Percentiles rank a stretch among this genome's conserved stretches.
Conservation (phyloP, 1,284 basidiomycete genomes). For the Ceratobasidium sp. region DNA sequence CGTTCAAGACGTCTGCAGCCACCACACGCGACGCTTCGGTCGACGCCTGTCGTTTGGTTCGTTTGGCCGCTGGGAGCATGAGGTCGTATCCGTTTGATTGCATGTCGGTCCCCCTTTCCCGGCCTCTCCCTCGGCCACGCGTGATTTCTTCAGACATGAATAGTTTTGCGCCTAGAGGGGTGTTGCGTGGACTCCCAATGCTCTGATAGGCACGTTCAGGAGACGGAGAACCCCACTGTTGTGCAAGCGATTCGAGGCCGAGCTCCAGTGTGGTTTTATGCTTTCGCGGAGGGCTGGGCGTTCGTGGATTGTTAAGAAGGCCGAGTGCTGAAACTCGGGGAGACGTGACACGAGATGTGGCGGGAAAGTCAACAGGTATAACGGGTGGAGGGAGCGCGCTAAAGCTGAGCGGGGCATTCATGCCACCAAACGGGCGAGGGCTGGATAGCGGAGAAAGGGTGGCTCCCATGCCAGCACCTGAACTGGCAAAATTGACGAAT, state of each 20-base stretch:
- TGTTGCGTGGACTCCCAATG: slow-evolving; percentile 32
- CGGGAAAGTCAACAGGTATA: slow-evolving; percentile 10
- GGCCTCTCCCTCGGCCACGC: slow-evolving; percentile 28
- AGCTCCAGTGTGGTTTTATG: slow-evolving; percentile 29
- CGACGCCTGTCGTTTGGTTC: slow-evolving; percentile 33
- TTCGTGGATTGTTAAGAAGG: slow-evolving; percentile 37
- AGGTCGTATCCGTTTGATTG: slow-evolving; percentile 22
- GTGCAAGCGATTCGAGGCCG: slow-evolving; percentile 39
- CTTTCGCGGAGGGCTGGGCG: slow-evolving; percentile 39
- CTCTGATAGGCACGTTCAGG: slow-evolving; percentile 21
- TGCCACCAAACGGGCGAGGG: slow-evolving; percentile 33
- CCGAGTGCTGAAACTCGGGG: slow-evolving; percentile 38
- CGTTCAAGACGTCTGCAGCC: slow-evolving; percentile 41
- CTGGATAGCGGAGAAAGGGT: slow-evolving; percentile 39
- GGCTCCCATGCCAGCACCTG: slow-evolving; percentile 34
- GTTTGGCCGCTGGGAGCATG: slow-evolving; percentile 36
- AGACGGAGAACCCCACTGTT: slow-evolving; percentile 42
- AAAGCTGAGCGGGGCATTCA: slow-evolving; percentile 35
- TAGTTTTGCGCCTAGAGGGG: slow-evolving; percentile 28
- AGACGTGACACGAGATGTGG: slow-evolving; percentile 20
- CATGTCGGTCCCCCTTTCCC: slow-evolving; percentile 22
- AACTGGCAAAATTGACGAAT: slow-evolving; percentile 40
- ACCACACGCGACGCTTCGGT: slow-evolving; percentile 17
- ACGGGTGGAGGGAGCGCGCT: slow-evolving; percentile 37
- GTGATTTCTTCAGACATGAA: slow-evolving; percentile 33